Evolutionary conservation across 78 protist species (phyloP).

Genomic region (Chrysochromulina parva): DNA sequence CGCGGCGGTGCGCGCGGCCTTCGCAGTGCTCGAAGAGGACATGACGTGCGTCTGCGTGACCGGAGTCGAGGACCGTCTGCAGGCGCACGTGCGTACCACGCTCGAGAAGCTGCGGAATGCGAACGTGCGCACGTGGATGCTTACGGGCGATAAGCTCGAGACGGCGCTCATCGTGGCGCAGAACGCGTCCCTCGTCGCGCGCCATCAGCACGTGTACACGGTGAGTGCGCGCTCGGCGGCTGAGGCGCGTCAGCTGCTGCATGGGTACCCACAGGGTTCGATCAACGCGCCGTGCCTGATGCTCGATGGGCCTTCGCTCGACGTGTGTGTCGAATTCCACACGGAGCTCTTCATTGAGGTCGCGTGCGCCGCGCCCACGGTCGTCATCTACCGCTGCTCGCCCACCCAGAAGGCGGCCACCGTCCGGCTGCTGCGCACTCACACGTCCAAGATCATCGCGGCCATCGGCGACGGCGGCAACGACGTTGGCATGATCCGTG

Average conservation of each 20-base stretch:
- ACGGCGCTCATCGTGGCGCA: slow-evolving; percentile 91
- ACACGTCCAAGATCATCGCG: slow-evolving; percentile 40
- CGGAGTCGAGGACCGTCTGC: slow-evolving; percentile 88
- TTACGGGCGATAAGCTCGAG: slow-evolving; percentile 88
- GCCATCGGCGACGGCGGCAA: slow-evolving; percentile 99
- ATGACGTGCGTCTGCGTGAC: slow-evolving; percentile 80
- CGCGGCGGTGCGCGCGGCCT: slow-evolving; percentile 38
- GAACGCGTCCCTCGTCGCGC: slow-evolving; percentile 73
- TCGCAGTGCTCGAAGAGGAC: slow-evolving; percentile 66
- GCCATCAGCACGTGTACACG: slow-evolving; percentile 62
- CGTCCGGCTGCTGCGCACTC: slow-evolving; percentile 38
- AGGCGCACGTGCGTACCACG: slow-evolving; percentile 69
- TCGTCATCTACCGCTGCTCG: slow-evolving; percentile 90
- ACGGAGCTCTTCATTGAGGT: slow-evolving; percentile 63
- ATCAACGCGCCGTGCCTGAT: slow-evolving; percentile 62
- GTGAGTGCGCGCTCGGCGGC: slow-evolving; percentile 43
- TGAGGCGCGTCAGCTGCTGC: slow-evolving; percentile 53
- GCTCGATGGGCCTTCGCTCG: slow-evolving; percentile 83
- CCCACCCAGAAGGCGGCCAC: slow-evolving; percentile 91
- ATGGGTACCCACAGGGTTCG: slow-evolving; percentile 52
- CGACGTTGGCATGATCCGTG: slow-evolving; percentile 97
- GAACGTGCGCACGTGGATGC: slow-evolving; percentile 92
- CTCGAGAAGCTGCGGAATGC: slow-evolving; percentile 87
- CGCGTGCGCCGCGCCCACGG: slow-evolving; percentile 84
- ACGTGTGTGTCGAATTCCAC: slow-evolving; percentile 67